Evolutionary conservation across 2,329 filamentous ascomycete genomes (phyloP).

Genomic region (Sordariomycetes sp.): DNA sequence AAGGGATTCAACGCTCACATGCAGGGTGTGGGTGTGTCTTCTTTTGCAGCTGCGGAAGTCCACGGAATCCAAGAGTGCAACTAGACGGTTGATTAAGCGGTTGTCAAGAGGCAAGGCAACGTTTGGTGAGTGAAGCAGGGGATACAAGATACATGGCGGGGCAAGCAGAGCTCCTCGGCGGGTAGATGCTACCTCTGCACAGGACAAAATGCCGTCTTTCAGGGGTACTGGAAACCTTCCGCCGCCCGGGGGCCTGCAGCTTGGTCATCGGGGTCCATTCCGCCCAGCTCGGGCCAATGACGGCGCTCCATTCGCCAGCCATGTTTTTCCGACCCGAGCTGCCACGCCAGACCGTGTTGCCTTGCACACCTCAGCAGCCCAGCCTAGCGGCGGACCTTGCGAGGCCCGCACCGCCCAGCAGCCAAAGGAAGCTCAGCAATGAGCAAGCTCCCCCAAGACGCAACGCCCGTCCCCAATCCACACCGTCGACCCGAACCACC

Average conservation of each 20-base stretch:
- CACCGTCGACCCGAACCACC: slow-evolving; percentile 6
- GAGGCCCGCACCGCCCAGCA: neutral
- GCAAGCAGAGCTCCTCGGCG: neutral
- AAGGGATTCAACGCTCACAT: neutral
- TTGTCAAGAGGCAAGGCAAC: neutral
- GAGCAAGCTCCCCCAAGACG: neutral
- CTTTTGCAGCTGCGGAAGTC: neutral
- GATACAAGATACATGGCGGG: neutral
- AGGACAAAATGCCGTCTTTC: neutral
- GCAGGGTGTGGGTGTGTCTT: neutral
- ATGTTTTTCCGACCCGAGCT: slow-evolving; percentile 9
- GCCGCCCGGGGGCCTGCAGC: neutral
- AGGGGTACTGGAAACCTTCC: neutral
- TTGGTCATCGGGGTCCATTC: neutral
- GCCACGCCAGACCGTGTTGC: slow-evolving; percentile 31
- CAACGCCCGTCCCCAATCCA: slow-evolving; percentile 1
- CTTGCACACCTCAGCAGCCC: slow-evolving; percentile 16
- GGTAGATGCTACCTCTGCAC: neutral
- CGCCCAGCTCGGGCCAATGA: slow-evolving; percentile 12
- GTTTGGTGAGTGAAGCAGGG: neutral
- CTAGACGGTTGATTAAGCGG: neutral
- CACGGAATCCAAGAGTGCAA: neutral
- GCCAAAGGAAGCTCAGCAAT: slow-evolving; percentile 7
- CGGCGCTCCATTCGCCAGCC: slow-evolving; percentile 3
- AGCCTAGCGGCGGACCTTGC: neutral